Percentiles rank a stretch among this genome's conserved stretches.
Evolutionary conservation across 805 yeast genomes (phyloP).

Genomic region (Nakazawaea populi): DNA sequence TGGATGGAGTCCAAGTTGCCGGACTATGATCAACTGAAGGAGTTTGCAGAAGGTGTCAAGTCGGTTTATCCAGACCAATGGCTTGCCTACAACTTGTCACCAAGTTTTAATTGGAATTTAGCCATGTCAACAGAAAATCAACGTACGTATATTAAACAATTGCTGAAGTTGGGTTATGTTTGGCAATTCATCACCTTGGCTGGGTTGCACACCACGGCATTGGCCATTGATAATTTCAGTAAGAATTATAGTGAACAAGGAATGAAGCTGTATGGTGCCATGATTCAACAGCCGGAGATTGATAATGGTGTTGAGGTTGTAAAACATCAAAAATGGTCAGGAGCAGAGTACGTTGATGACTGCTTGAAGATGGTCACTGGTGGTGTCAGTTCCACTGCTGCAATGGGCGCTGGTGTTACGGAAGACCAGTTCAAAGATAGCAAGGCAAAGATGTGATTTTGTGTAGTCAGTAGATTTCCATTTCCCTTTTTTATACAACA

Average conservation of each 20-base stretch:
- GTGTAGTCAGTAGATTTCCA: too few relatives aligned
- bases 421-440: conserved; percentile 80
- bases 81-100: conserved; percentile 95
- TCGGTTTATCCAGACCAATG: conserved; percentile 81
- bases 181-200: conserved; percentile 99
- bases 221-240: conserved; percentile 83
- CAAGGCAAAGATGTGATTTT: neutral
- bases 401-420: conserved; percentile 98
- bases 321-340: conserved; percentile 98
- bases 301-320: conserved; percentile 89
- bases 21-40: conserved; percentile 88
- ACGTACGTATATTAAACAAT: conserved; percentile 81
- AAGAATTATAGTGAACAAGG: conserved; percentile 74
- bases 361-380: conserved; percentile 87
- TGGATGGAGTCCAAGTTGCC: conserved; percentile 99
- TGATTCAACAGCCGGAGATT: conserved; percentile 83
- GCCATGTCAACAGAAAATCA: conserved; percentile 88
- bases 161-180: conserved; percentile 84
- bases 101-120: conserved; percentile 96
- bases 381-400: conserved; percentile 93
- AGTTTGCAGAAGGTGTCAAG: conserved; percentile 89
- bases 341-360: conserved; percentile 94
- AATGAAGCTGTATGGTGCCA: conserved; percentile 92
- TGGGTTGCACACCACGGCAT: conserved; percentile 92
- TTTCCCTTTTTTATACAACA: too few relatives aligned